A percentile compares a stretch with the other conserved stretches of the same genome.
Evolutionary conservation across 176 grass and related monocot genomes (phyloP).

Genomic region (Zoysia pacifica): DNA sequence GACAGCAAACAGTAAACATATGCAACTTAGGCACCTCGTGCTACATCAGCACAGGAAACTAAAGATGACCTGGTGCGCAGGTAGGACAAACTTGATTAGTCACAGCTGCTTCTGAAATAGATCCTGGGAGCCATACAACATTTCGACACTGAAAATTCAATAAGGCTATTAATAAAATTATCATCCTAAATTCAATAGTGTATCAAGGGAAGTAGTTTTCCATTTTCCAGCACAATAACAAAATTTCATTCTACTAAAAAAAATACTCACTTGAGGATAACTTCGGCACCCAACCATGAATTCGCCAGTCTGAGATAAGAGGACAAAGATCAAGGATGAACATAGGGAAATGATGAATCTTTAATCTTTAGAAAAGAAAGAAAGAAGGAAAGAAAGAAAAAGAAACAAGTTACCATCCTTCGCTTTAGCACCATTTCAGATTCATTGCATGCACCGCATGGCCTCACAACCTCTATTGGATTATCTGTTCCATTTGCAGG

Average conservation of each 20-base stretch:
- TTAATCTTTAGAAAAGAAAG: not conserved
- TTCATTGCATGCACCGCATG: conserved; percentile 67
- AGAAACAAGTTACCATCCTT: conserved; percentile 53
- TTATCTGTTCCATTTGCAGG: conserved; percentile 55
- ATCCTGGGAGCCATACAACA: conserved; percentile 92
- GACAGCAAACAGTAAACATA: conserved; percentile 17
- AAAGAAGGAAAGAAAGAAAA: conserved; percentile 12
- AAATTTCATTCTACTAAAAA: conserved; percentile 24
- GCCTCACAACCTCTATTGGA: conserved; percentile 61
- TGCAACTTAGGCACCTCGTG: conserved; percentile 6
- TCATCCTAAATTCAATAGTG: conserved; percentile 5
- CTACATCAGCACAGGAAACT: conserved; percentile 33
- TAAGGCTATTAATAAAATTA: conserved; percentile 14
- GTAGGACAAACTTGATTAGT: conserved; percentile 74
- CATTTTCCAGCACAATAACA: conserved; percentile 3
- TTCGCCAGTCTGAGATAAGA: conserved; percentile 60
- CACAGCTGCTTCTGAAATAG: conserved; percentile 74
- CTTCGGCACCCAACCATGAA: conserved; percentile 82
- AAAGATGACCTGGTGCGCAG: conserved; percentile 71
- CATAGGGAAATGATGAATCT: not conserved
- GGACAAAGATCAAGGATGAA: conserved; percentile 22
- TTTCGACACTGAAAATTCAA: conserved; percentile 81
- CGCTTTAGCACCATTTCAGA: conserved; percentile 83
- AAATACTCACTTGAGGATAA: conserved; percentile 63
- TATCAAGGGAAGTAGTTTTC: not conserved